Evolutionary conservation across 225 moss, liverwort and hornwort species (phyloP), one percentile per base, ranked within the genome.

Genomic region (Sphagnum contortum): DNA sequence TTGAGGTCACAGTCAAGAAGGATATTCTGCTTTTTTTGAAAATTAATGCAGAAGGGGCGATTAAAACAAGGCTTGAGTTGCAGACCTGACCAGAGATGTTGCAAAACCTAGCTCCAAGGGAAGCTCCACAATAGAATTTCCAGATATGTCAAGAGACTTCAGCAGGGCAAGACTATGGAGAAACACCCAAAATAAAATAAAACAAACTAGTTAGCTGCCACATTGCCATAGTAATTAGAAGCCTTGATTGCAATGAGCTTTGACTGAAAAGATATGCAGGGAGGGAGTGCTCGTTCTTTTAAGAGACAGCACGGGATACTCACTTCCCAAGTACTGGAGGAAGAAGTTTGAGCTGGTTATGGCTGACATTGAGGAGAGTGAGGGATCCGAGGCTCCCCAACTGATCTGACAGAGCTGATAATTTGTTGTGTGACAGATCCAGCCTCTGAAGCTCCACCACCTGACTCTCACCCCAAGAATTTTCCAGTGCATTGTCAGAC

Each of bases 391-490:
- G 87, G 76, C 79, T 83, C 49, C 91, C 91, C 69, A 94, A 59
- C 46, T 83, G 89, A 66, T 86, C 83, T 55, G 94, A 87, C 48
- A 94, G 66, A 76, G 74, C 89, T 59, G 77, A 59, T 66, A 94
- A 86, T 61, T 60, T 82, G 79, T 94, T 94, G 74, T 94, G 94
- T 47, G 94, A 78, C 59, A 94, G 80, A 14, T 91, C 85, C 62
- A 94, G 73, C 71, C 91, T 94, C 66, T 94, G 91, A 71, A 94
- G 75, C 69, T 94, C 94, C 70, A 91, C 91, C 76, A 91, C 87
- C 90, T 90, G 54, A 53, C 61, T 29, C 29, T 29, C 29, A 29
- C 29, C 29, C 29, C 29, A 29, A 29, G 29, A 29, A 29, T 29
- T 29, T 8, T 64, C 47, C 70, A 71, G 66, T 48, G 9, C 57